phyloP scores from a whole-genome alignment of 2,329 filamentous ascomycete genomes.

The Neofusicoccum kwambonambiense region DNA sequence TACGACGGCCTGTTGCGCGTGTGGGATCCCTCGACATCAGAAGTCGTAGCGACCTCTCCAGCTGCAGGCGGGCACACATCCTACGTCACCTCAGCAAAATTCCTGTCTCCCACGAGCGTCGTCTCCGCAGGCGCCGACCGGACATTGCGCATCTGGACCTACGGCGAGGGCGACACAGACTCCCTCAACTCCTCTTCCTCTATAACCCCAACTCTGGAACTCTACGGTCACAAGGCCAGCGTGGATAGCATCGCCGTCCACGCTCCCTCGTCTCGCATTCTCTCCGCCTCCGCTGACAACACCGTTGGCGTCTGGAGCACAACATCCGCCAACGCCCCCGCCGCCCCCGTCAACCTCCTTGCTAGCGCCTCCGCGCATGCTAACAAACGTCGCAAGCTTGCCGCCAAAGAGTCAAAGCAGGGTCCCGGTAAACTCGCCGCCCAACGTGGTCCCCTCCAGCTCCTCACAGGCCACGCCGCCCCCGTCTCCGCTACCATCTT shows the following conservation, averaged over 20 bases:
- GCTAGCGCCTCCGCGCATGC: slow-evolving; percentile 62
- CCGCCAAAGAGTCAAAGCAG: slow-evolving; percentile 51
- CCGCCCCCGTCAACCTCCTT: slow-evolving; percentile 67
- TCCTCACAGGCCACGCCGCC: slow-evolving; percentile 70
- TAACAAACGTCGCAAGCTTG: slow-evolving; percentile 74
- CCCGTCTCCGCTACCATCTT: slow-evolving; percentile 80
- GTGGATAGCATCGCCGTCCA: slow-evolving; percentile 76
- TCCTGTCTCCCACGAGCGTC: slow-evolving; percentile 73
- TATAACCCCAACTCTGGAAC: slow-evolving; percentile 72
- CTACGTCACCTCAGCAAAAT: slow-evolving; percentile 75
- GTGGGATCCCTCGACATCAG: slow-evolving; percentile 66
- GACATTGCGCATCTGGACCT: slow-evolving; percentile 87
- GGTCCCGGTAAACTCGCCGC: slow-evolving; percentile 61
- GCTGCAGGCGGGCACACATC: slow-evolving; percentile 57
- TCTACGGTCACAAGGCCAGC: slow-evolving; percentile 76
- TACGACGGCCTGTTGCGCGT: slow-evolving; percentile 87
- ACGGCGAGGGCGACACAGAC: slow-evolving; percentile 58
- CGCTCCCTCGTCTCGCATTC: slow-evolving; percentile 69
- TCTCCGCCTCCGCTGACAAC: slow-evolving; percentile 83
- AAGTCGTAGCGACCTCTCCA: slow-evolving; percentile 74
- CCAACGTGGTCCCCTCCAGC: slow-evolving; percentile 74
- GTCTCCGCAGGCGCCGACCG: slow-evolving; percentile 82
- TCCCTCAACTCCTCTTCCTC: slow-evolving; percentile 28
- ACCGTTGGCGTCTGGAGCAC: slow-evolving; percentile 86
- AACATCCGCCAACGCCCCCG: slow-evolving; percentile 71